Evolutionary conservation across 805 yeast species (phyloP), one percentile per base, ranked within the genome.

Genomic region (Lipomyces japonicus): DNA sequence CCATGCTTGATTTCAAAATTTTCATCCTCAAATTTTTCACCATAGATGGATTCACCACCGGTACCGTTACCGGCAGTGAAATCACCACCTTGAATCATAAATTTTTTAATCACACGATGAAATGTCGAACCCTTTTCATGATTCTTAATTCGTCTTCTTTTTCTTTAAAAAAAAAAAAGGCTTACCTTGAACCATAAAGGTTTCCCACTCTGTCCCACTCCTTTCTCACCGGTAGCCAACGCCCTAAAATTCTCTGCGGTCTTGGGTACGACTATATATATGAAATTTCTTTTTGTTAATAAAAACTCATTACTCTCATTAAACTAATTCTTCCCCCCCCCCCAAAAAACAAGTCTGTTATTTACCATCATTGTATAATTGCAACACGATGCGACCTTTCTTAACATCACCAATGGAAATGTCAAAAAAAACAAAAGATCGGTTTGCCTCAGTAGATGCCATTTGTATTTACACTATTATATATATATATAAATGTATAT

Each of bases 11-110:
- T 36, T 28, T 48, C 47, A 68, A 93, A 91, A 68, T 84, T 84
- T 68, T 91, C 98, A 66, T 91, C 98, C 64, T 86, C 95, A 61
- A 85, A 85, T 65, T 84, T 84, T 59, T 83, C 90, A 24, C 93
- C 93, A 63, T 85, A 85, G 55, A 85, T 85, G 32, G 87, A 81
- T 65, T 81, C 87, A 46, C 93, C 93, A 38, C 93, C 93, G 10
- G 89, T 82, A 34, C 61, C 61, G 43, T 66, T 70, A 38, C 69
- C 70, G 24, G 61, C 76, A 55, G 84, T 81, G 64, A 83, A 81
- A 68, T 87, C 91, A 56, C 96, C 96, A 49, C 95, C 95, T 70
- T 86, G 95, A 60, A 89, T 76, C 84, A 86, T 81, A 65, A 85
- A 86, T 50, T 76, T 79, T 65, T 82, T 81, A 68, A 91, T 93